Conservation (phyloP, 2,329 filamentous ascomycete species). For the Falciphora oryzae region DNA sequence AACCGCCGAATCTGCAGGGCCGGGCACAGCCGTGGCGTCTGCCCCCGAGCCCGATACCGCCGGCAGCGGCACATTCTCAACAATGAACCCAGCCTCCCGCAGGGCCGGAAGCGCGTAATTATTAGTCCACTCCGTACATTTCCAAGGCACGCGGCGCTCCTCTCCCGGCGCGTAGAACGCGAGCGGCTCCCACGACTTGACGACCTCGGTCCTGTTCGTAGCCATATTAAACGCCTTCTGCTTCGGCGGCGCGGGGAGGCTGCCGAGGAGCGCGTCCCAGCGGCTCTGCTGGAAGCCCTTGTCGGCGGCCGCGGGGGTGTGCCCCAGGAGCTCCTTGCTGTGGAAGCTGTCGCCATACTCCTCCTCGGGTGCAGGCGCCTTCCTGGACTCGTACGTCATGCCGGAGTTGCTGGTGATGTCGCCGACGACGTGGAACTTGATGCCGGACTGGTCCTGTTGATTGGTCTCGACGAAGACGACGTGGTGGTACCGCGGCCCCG, state of each 20-base stretch:
- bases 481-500: conserved; percentile 6
- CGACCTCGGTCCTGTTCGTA: background rate
- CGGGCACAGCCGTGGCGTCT: no score
- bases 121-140: conserved; percentile 9
- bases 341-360: background rate
- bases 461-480: conserved; percentile 10
- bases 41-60: no score
- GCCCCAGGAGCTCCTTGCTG: conserved; percentile 3
- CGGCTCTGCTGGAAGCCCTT: background rate
- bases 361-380: background rate
- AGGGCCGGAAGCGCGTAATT: background rate
- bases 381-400: conserved; percentile 5
- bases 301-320: background rate
- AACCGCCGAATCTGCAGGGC: no score
- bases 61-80: background rate
- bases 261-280: conserved; percentile 6
- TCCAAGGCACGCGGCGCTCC: conserved; percentile 1
- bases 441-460: background rate
- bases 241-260: background rate
- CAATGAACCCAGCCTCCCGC: background rate
- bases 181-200: conserved; percentile 3
- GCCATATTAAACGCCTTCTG: conserved; percentile 9
- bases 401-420: conserved; percentile 5
- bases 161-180: conserved; percentile 5
- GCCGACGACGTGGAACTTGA: conserved; percentile 7